A percentile compares a stretch with the other conserved stretches of the same genome.
Evolutionary conservation across 2,329 filamentous ascomycete genomes (phyloP).

Genomic region (Nannizziopsis arthrosporioides): DNA sequence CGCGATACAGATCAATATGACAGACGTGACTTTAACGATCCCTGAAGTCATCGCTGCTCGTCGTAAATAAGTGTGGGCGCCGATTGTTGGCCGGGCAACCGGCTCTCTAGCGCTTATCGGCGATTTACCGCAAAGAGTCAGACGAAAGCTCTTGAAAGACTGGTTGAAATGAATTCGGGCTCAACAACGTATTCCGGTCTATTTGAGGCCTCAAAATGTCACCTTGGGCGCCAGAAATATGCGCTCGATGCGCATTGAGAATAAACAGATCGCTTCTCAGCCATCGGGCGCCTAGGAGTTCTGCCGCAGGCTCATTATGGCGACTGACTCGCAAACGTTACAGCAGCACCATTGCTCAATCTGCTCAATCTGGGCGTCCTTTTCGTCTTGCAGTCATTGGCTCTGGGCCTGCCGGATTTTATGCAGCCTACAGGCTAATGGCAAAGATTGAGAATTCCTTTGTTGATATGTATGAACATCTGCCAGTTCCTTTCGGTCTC

Average conservation of each 20-base stretch:
- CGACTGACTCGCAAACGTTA: slow-evolving; percentile 7
- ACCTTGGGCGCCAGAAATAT: slow-evolving; percentile 9
- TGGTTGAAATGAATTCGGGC: slow-evolving; percentile 16
- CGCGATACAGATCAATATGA: neutral
- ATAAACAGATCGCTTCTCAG: neutral
- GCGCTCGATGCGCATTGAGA: slow-evolving; percentile 9
- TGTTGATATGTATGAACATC: slow-evolving; percentile 91
- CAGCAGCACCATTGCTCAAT: slow-evolving; percentile 10
- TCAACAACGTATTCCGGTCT: slow-evolving; percentile 16
- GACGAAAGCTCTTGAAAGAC: slow-evolving; percentile 3
- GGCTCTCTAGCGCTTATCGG: slow-evolving; percentile 9
- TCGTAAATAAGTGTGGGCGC: slow-evolving; percentile 14
- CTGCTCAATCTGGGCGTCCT: slow-evolving; percentile 34
- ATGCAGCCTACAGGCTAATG: slow-evolving; percentile 78
- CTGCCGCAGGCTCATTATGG: neutral
- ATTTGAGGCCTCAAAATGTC: slow-evolving; percentile 17
- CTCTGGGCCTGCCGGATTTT: slow-evolving; percentile 92
- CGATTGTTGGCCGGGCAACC: slow-evolving; percentile 26
- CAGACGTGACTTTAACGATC: no score
- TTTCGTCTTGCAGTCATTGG: slow-evolving; percentile 80
- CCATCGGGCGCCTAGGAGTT: neutral
- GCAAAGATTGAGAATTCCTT: slow-evolving; percentile 57
- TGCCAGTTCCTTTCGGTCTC: slow-evolving; percentile 85
- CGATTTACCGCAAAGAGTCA: neutral
- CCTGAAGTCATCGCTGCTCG: neutral